Conservation (phyloP, 1,284 basidiomycete genomes). For the Cutaneotrichosporon spelunceum region DNA sequence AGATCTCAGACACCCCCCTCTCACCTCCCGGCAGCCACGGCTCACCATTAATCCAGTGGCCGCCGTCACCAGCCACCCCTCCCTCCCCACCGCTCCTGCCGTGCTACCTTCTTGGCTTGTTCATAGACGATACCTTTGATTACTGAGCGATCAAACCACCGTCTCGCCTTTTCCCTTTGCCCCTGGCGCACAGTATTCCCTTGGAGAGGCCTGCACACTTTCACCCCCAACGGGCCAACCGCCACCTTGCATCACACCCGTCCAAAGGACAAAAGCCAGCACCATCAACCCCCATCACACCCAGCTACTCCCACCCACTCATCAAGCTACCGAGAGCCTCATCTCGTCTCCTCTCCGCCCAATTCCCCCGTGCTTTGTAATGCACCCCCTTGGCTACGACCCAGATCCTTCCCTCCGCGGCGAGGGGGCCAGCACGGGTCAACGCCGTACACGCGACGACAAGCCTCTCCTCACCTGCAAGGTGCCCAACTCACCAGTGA, state of each 20-base stretch:
- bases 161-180: background rate
- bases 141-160: background rate
- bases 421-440: slow-evolving; percentile 24
- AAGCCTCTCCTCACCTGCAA: background rate
- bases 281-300: background rate
- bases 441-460: slow-evolving; percentile 4
- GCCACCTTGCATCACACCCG: no score
- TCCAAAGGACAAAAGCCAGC: background rate
- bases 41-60: background rate
- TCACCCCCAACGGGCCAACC: background rate
- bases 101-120: background rate
- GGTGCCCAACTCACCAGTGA: background rate
- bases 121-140: background rate
- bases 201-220: background rate
- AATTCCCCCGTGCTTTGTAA: background rate
- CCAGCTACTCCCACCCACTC: background rate
- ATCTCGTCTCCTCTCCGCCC: background rate
- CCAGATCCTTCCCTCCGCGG: slow-evolving; percentile 20
- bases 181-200: background rate
- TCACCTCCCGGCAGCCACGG: background rate
- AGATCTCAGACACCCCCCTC: background rate
- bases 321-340: background rate
- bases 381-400: slow-evolving; percentile 20
- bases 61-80: background rate
- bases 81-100: background rate